Conservation (phyloP, 2,329 filamentous ascomycete species). For the Penicillium sp. region DNA sequence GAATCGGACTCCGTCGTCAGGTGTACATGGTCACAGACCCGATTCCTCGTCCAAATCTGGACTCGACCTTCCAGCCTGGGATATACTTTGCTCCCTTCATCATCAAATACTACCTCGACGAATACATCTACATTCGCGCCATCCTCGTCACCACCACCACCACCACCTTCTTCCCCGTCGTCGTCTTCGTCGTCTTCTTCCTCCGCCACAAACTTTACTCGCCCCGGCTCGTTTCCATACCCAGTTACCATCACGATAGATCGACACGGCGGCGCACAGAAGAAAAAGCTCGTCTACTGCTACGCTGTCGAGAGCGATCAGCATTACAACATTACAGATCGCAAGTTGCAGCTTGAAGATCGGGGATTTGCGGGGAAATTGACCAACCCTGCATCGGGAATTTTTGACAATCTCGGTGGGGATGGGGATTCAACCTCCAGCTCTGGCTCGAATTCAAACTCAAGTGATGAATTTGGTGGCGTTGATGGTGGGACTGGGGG, state of each 20-base stretch:
- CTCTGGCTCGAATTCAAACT: constrained; percentile 3
- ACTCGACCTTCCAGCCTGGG: constrained; percentile 42
- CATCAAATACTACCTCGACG: constrained; percentile 10
- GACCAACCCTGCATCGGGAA: constrained; percentile 46
- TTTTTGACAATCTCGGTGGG: constrained; percentile 29
- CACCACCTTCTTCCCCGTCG: constrained; percentile 12
- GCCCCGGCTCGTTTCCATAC: constrained; percentile 56
- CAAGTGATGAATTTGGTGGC: constrained; percentile 35
- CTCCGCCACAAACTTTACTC: constrained; percentile 42
- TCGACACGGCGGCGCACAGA: constrained; percentile 51
- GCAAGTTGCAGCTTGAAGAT: constrained; percentile 49
- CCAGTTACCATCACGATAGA: constrained; percentile 56
- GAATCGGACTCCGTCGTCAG: constrained; percentile 43
- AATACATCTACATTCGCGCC: constrained; percentile 15
- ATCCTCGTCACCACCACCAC: constrained; percentile 1
- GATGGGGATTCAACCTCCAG: neutral
- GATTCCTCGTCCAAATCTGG: constrained; percentile 59
- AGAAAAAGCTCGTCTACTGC: constrained; percentile 55
- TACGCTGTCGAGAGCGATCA: constrained; percentile 49
- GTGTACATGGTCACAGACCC: constrained; percentile 57
- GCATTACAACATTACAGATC: constrained; percentile 41
- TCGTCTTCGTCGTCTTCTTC: constrained; percentile 18
- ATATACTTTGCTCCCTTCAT: constrained; percentile 20
- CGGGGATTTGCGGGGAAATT: constrained; percentile 46
- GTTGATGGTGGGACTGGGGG: constrained; percentile 57